A percentile compares a stretch with the other conserved stretches of the same genome.
Conservation (phyloP, 257 asterid species). For the Ilex aquifolium region DNA sequence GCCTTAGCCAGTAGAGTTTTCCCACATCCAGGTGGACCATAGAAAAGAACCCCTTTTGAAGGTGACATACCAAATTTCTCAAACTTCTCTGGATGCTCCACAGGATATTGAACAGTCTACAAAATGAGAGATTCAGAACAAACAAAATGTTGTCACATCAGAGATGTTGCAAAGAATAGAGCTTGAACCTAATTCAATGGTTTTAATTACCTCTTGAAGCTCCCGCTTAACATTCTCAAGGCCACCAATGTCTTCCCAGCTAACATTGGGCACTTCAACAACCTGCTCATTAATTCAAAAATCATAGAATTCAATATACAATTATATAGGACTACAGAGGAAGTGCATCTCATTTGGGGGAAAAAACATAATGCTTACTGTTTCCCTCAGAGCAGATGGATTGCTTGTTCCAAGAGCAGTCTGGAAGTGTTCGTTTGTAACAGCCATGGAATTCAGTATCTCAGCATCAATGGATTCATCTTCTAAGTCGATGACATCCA, state of each 20-base stretch:
- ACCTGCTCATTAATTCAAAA: slow-evolving; percentile 16
- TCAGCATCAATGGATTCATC: slow-evolving; percentile 54
- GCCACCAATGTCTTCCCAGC: slow-evolving; percentile 45
- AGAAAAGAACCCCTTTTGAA: slow-evolving; percentile 60
- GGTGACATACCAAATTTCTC: slow-evolving; percentile 70
- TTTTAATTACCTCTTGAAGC: slow-evolving; percentile 38
- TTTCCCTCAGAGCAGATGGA: slow-evolving; percentile 40
- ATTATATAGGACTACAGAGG: too few relatives aligned
- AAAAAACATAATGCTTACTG: background rate
- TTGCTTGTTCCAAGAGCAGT: slow-evolving; percentile 66
- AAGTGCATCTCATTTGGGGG: too few relatives aligned
- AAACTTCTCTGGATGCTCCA: slow-evolving; percentile 64
- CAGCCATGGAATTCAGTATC: slow-evolving; percentile 56
- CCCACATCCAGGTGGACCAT: slow-evolving; percentile 73
- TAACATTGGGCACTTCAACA: slow-evolving; percentile 46
- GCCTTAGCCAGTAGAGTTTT: slow-evolving; percentile 62
- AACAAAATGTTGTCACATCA: background rate
- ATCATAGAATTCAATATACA: too few relatives aligned
- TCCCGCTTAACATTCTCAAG: slow-evolving; percentile 46
- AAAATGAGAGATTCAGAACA: background rate
- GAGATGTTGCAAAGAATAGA: too few relatives aligned
- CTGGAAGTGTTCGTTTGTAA: slow-evolving; percentile 52
- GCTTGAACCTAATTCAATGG: too few relatives aligned
- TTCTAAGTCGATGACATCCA: slow-evolving; percentile 58
- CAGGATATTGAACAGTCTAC: slow-evolving; percentile 71